These are phyloP conservation scores for Camelina laxa DNA, from an alignment of 345 rosid genomes.

Conservation along the genomic window DNA sequence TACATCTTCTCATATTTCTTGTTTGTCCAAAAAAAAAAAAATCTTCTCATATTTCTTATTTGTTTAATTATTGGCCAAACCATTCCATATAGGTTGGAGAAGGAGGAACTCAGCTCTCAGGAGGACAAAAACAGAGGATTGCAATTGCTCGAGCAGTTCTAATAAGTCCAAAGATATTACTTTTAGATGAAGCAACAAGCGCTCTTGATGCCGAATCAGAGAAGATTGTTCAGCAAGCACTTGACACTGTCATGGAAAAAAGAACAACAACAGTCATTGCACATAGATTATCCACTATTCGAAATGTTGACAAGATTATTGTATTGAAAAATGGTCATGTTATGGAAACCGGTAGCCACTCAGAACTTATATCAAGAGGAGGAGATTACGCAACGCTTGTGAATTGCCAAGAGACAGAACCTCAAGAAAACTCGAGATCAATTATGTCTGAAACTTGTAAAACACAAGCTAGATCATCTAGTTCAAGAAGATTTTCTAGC, in stretches of 20 bases:
- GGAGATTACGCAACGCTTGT: slow-evolving; percentile 72
- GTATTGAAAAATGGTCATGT: slow-evolving; percentile 74
- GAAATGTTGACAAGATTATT: slow-evolving; percentile 66
- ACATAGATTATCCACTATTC: slow-evolving; percentile 72
- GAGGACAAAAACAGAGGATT: slow-evolving; percentile 91
- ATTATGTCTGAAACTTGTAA: slow-evolving; percentile 45
- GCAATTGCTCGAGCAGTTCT: slow-evolving; percentile 86
- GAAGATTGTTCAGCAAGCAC: slow-evolving; percentile 73
- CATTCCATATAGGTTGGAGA: slow-evolving; percentile 71
- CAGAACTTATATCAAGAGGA: slow-evolving; percentile 59
- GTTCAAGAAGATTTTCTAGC: slow-evolving; percentile 36
- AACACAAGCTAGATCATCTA: slow-evolving; percentile 47
- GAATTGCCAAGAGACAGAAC: slow-evolving; percentile 58
- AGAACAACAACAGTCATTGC: slow-evolving; percentile 78
- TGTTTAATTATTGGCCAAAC: background rate
- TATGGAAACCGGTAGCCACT: slow-evolving; percentile 75
- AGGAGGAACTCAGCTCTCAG: slow-evolving; percentile 94
- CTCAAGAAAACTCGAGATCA: slow-evolving; percentile 43
- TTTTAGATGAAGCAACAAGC: slow-evolving; percentile 89
- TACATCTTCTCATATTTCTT: too few relatives aligned
- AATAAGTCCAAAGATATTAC: slow-evolving; percentile 79
- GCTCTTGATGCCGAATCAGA: slow-evolving; percentile 90
- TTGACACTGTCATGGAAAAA: slow-evolving; percentile 62
- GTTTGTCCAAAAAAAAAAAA: too few relatives aligned
- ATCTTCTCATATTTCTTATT: background rate